Evolutionary conservation across 495 filamentous ascomycete genomes (phyloP), one percentile per base, ranked within the genome.

Genomic region (Penicillium manginii): DNA sequence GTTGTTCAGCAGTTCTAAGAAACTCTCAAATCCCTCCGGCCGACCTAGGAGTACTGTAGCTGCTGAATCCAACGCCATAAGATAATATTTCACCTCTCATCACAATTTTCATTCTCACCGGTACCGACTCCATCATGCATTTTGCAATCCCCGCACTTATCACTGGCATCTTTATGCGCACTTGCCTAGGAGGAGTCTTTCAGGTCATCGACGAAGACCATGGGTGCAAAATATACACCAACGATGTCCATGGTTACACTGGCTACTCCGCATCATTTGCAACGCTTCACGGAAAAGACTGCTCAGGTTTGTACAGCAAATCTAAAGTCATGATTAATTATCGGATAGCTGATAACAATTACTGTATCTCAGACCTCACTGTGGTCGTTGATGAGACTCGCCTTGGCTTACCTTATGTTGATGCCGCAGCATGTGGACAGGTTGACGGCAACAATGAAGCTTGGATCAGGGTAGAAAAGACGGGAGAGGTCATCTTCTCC

Each of bases 221-320:
- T 39, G 3, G 51, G 18, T 57, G 37, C 15, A 42, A 29, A 7
- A 57, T 57, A 32, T 57, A 42, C 18, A 51, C 47, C 8, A 40
- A 33, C 21, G 23, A 57, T 33, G 35, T 37, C n/a, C 6, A 57
- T 51, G 37, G 47, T 3, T 57, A 37, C 26, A 57, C 47, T 2
- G 47, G 55, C 32, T 51, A 57, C 37, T 57, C 47, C 1, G 47
- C 47, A 57, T 22, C 47, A 4, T 57, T 57, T 57, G 37, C 2
- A 22, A 17, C n/a, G 4, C 22, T 57, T 17, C 17, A 57, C 17
- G 55, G 55, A 32, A 14, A 51, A 3, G 45, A 49, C 15, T 57
- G 47, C 26, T 57, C 47, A 19, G 35, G 47, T 57, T 18, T n/a
- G n/a, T 50, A 47, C 14, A 37, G 19, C 22, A 42, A 18, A 42